phyloP scores from a whole-genome alignment of 805 yeast species.

The Barnettozyma pratensis region DNA sequence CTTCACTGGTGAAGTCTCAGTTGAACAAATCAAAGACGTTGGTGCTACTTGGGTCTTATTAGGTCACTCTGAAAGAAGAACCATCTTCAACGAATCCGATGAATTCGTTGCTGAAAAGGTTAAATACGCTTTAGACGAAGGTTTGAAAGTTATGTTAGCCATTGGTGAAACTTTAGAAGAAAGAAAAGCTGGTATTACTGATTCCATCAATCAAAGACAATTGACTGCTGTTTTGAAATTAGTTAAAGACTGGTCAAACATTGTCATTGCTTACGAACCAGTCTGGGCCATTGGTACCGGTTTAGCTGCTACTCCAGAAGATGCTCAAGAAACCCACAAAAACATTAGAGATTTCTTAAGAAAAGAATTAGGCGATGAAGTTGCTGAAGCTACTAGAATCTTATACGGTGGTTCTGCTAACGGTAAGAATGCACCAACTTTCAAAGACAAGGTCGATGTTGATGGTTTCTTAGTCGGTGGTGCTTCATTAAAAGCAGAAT shows the following conservation, averaged over 20 bases:
- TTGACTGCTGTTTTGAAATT: constrained; percentile 80
- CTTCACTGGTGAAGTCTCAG: constrained; percentile 95
- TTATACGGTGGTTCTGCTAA: constrained; percentile 98
- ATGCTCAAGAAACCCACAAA: constrained; percentile 94
- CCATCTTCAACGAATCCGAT: constrained; percentile 84
- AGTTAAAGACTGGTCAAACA: constrained; percentile 81
- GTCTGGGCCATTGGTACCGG: constrained; percentile 99
- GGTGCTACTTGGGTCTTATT: constrained; percentile 93
- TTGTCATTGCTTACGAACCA: constrained; percentile 98
- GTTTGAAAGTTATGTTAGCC: constrained; percentile 89
- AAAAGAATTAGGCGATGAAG: constrained; percentile 68
- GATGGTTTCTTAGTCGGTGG: constrained; percentile 99
- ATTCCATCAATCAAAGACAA: constrained; percentile 84
- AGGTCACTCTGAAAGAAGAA: constrained; percentile 99
- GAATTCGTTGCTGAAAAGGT: constrained; percentile 91
- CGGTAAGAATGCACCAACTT: constrained; percentile 85
- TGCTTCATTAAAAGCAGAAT: constrained; percentile 98
- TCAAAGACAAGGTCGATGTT: constrained; percentile 88
- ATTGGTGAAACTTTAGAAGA: constrained; percentile 97
- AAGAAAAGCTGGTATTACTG: constrained; percentile 83
- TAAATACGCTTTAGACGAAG: constrained; percentile 86
- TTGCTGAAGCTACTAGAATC: constrained; percentile 79
- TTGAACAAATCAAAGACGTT: constrained; percentile 81
- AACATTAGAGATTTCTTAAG: constrained; percentile 80
- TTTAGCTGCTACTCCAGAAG: constrained; percentile 96